Evolutionary conservation across 495 filamentous ascomycete species (phyloP).

Genomic region (Aeminium ludgeri): DNA sequence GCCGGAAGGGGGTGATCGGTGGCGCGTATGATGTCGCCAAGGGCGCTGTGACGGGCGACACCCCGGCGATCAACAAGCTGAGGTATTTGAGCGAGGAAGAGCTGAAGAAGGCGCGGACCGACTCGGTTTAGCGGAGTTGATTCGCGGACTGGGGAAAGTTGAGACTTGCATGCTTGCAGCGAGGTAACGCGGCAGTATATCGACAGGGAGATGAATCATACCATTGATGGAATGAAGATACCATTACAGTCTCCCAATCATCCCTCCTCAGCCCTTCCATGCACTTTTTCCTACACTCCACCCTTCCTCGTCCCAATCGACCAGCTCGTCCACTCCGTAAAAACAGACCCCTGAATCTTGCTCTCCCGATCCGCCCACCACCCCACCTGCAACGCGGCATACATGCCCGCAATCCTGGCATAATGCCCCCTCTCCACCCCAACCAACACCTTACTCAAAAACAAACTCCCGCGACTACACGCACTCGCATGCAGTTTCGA

Average conservation of each 20-base stretch:
- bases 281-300: too few species aligned
- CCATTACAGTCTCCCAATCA: too few species aligned
- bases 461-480: conserved; percentile 46
- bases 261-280: too few species aligned
- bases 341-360: conserved; percentile 43
- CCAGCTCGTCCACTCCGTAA: conserved; percentile 57
- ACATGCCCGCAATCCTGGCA: conserved; percentile 36
- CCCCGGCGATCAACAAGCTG: conserved; percentile 59
- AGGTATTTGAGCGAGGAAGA: conserved; percentile 59
- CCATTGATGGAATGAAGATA: too few species aligned
- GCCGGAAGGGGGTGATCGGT: conserved; percentile 36
- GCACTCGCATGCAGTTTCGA: conserved; percentile 37
- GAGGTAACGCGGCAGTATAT: too few species aligned
- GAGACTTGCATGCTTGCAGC: too few species aligned
- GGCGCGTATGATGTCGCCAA: conserved; percentile 55
- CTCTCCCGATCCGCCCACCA: conserved; percentile 39
- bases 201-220: too few species aligned
- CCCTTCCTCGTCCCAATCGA: conserved; percentile 16
- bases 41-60: conserved; percentile 53
- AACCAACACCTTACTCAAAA: conserved; percentile 44
- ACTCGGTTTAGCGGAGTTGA: neutral
- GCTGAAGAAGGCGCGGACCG: conserved; percentile 27
- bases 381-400: conserved; percentile 37
- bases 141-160: too few species aligned
- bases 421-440: conserved; percentile 33